Evolutionary conservation across 2,329 filamentous ascomycete genomes (phyloP).

Genomic region (Daldinia sp.): DNA sequence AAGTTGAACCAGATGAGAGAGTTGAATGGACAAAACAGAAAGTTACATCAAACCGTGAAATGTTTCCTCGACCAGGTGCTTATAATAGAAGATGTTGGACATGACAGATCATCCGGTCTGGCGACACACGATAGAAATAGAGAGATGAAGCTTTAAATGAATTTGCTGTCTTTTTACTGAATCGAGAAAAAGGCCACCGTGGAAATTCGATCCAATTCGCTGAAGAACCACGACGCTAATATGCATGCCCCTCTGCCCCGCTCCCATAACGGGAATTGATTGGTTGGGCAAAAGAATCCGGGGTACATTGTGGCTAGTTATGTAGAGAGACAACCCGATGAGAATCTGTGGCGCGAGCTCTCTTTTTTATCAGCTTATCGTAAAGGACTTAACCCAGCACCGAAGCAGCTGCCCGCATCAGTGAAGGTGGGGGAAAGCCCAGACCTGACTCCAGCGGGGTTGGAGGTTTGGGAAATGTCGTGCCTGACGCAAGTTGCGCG

Average conservation of each 20-base stretch:
- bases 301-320: conserved; percentile 41
- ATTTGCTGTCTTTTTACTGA: conserved; percentile 42
- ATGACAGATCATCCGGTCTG: conserved; percentile 31
- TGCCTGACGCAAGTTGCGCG: conserved; percentile 20
- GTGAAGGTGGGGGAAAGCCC: conserved; percentile 7
- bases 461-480: conserved; percentile 12
- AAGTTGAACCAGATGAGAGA: neutral
- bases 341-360: conserved; percentile 42
- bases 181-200: conserved; percentile 55
- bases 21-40: neutral
- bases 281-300: conserved; percentile 31
- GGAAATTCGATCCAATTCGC: conserved; percentile 46
- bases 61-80: neutral
- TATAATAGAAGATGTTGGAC: conserved; percentile 22
- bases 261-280: neutral
- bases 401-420: neutral
- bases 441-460: conserved; percentile 40
- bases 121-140: conserved; percentile 3
- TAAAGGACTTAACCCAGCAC: neutral
- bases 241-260: conserved; percentile 13
- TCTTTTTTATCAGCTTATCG: conserved; percentile 5
- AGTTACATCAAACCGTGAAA: conserved; percentile 30
- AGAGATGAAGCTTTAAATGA: conserved; percentile 27
- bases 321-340: neutral
- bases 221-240: neutral